phyloP scores from a whole-genome alignment of 495 filamentous ascomycete genomes.

The Penicillium nucicola region DNA sequence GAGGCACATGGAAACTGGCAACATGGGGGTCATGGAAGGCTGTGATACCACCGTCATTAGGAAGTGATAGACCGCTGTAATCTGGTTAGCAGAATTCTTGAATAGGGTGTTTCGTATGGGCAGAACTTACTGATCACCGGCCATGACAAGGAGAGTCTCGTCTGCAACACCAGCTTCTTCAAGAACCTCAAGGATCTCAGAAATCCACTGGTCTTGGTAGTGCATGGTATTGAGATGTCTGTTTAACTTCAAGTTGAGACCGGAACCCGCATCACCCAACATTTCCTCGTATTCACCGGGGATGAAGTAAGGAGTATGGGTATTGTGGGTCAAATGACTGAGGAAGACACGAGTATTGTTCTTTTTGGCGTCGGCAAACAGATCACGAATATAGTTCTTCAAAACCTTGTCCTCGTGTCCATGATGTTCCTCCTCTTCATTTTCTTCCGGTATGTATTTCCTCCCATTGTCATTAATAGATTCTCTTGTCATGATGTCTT shows the following conservation, averaged over 20 bases:
- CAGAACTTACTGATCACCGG: conserved; percentile 41
- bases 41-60: conserved; percentile 28
- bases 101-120: no score
- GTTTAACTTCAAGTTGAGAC: conserved; percentile 34
- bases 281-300: conserved; percentile 37
- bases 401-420: conserved; percentile 36
- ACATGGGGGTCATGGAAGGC: conserved; percentile 37
- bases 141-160: conserved; percentile 41
- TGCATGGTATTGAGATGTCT: conserved; percentile 38
- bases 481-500: conserved; percentile 24
- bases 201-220: conserved; percentile 39
- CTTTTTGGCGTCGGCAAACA: conserved; percentile 30
- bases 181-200: conserved; percentile 31
- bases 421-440: conserved; percentile 30
- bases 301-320: conserved; percentile 40
- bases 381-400: conserved; percentile 35
- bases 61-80: conserved; percentile 27
- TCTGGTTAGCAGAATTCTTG: not conserved
- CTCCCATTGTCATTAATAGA: conserved; percentile 19
- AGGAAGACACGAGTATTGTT: conserved; percentile 38
- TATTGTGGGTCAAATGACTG: conserved; percentile 41
- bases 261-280: conserved; percentile 15
- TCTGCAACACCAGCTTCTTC: conserved; percentile 36
- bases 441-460: conserved; percentile 21
- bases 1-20: conserved; percentile 37